Evolutionary conservation across 345 rosid species (phyloP), one percentile per base, ranked within the genome.

Genomic region (Melaleuca alternifolia): DNA sequence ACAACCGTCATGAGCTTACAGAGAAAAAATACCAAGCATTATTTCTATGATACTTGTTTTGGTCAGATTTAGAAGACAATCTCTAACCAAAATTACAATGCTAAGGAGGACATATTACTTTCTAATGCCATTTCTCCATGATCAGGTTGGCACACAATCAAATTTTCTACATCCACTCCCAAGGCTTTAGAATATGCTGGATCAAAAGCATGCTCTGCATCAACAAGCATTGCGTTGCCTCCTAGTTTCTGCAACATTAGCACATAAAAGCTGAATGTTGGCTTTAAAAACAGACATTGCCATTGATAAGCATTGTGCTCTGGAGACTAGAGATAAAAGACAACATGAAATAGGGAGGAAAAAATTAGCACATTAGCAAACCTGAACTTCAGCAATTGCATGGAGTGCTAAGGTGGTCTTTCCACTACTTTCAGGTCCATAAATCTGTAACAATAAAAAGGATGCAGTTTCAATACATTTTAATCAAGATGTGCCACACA

Each of bases 351-450:
- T 37, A 1, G 23, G 48, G 26, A 71, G 14, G 84, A 71, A 87
- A 76, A 51, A 33, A 82, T 84, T 82, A 86, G 54, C 51, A 62
- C 28, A 59, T 11, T 15, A 84, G 26, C 53, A 46, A 81, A 96
- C 99, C 99, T 97, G 99, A 84, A 96, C 96, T 95, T 95, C 98
- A 84, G 99, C 98, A 89, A 97, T 97, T 48, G 99, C 99, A 90
- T 97, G 99, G 93, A 97, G 98, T 84, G 98, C 99, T 85, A 97
- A 77, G 10, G 97, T 96, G 85, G 99, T 97, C 92, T 97, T 97
- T 75, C 99, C 99, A 87, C 97, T 97, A 89, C 99, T 97, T 89
- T 95, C 98, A 71, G 96, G 99, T 87, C 99, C 98, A 92, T 87
- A 96, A 92, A 97, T 94, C 99, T 97, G 91, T 89, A 87, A 84